Percentiles rank a stretch among this genome's conserved stretches.
Evolutionary conservation across 2,329 filamentous ascomycete genomes (phyloP).

Genomic region (Verticillium klebahnii): DNA sequence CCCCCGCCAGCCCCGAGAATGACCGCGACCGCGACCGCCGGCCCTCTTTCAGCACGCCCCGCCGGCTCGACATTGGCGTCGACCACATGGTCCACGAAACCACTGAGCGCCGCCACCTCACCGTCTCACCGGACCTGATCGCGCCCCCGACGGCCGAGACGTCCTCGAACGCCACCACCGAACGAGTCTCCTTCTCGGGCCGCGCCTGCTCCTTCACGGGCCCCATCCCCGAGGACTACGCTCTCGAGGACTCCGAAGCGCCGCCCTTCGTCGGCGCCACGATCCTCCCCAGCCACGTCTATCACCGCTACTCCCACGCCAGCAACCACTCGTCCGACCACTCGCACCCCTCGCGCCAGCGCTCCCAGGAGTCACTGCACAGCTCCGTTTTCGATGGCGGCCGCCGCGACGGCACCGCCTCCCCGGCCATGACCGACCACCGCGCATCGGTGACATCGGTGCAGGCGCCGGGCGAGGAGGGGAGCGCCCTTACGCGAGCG

Average conservation of each 20-base stretch:
- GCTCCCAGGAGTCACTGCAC: conserved; percentile 29
- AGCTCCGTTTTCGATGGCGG: conserved; percentile 27
- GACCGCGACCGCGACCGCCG: not conserved
- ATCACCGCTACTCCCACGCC: conserved; percentile 7
- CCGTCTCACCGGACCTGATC: not conserved
- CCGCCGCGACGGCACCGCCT: conserved; percentile 19
- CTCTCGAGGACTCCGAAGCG: not conserved
- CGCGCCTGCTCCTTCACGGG: not conserved
- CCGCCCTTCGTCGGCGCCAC: not conserved
- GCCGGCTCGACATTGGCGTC: conserved; percentile 2
- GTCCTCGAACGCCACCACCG: not conserved
- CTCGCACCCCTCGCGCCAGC: conserved; percentile 20
- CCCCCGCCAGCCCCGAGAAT: not conserved
- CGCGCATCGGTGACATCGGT: not conserved
- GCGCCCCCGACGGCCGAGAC: not conserved
- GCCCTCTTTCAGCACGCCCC: not conserved
- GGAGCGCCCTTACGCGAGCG: not conserved
- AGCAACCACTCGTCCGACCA: conserved; percentile 7
- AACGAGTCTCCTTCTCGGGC: not conserved
- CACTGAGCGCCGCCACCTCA: not conserved
- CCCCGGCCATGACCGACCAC: conserved; percentile 12
- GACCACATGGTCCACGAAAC: conserved; percentile 5
- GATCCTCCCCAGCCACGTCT: not conserved
- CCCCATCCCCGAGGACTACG: conserved; percentile 5
- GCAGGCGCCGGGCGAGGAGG: not conserved